Conservation (phyloP, 352 stramenopile species). For the Phytophthora lateralis region DNA sequence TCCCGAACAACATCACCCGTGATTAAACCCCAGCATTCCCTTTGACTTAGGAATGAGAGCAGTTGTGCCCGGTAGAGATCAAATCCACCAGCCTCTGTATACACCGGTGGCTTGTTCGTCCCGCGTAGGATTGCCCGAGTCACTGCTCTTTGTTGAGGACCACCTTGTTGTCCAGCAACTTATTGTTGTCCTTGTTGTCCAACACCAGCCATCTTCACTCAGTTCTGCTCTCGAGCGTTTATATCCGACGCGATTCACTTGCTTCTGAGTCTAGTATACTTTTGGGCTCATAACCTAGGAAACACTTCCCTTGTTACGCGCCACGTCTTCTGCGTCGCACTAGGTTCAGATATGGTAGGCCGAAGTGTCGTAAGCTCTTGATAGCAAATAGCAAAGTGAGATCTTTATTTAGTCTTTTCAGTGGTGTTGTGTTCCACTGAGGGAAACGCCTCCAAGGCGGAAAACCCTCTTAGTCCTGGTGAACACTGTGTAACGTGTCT, state of each 20-base stretch:
- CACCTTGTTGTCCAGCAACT: too few relatives aligned
- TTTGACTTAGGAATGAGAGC: not conserved
- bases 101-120: slow-evolving; percentile 4
- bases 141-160: too few relatives aligned
- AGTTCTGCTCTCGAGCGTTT: too few relatives aligned
- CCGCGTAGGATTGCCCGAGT: not conserved
- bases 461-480: not conserved
- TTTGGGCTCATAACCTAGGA: too few relatives aligned
- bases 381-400: not conserved
- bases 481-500: too few relatives aligned
- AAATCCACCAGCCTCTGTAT: slow-evolving; percentile 1
- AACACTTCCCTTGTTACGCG: too few relatives aligned
- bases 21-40: not conserved
- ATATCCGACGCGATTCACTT: too few relatives aligned
- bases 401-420: not conserved
- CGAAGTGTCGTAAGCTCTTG: not conserved
- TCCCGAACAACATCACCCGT: not conserved
- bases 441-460: too few relatives aligned
- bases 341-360: not conserved
- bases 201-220: not conserved
- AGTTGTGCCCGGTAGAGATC: slow-evolving; percentile 10
- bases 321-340: not conserved
- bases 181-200: too few relatives aligned
- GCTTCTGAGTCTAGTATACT: too few relatives aligned
- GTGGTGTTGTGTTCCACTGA: not conserved